Base-by-base conservation (phyloP, 306 rosid species). In the Vigna reflexopilosa region DNA sequence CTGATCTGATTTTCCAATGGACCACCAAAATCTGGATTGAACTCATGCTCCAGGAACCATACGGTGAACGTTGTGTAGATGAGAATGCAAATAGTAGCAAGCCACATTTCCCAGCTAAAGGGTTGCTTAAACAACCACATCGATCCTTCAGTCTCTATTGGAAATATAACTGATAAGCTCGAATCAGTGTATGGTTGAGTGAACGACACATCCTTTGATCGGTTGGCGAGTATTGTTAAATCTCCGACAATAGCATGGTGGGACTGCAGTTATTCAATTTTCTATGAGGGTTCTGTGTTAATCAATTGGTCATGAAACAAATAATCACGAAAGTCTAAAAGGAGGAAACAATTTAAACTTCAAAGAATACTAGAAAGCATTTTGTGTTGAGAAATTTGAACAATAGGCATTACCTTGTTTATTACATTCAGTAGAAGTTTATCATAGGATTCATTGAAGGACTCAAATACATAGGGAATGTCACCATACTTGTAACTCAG, bases 151-250 rank as follows among this genome's bases (percentile, higher is more conserved):
- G 45, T 55, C 77, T 85, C 85, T 61, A 52, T 76, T 16, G 92
- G 89, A 68, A 88, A 42, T 19, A 91, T 47, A 47, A 88, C 66
- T 20, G 89, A 72, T 74, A 91, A 69, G 30, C 91, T 88, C 13
- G 97, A 89, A 58, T 83, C 92, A 1, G 83, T 74, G 74, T 86
- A 91, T 7, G 94, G 94, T 67, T 88, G 97, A 47, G 92, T 91
- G 83, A 89, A 91, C 5, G 75, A 84, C 22, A 89, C 91, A 5
- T 51, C 1, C 30, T 70, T 79, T 34, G 75, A 16, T 81, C 93
- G 73, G 0, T 67, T 16, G 1, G 87, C 79, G 8, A 88, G 85
- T 76, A 91, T 83, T 13, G 97, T 91, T 28, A 91, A 1, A 64
- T 91, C 97, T 20, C 89, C 97, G 75, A 89, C 87, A 20, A 48